phyloP scores from a whole-genome alignment of 2,329 filamentous ascomycete genomes.

The Rhynchosporium graminicola region DNA sequence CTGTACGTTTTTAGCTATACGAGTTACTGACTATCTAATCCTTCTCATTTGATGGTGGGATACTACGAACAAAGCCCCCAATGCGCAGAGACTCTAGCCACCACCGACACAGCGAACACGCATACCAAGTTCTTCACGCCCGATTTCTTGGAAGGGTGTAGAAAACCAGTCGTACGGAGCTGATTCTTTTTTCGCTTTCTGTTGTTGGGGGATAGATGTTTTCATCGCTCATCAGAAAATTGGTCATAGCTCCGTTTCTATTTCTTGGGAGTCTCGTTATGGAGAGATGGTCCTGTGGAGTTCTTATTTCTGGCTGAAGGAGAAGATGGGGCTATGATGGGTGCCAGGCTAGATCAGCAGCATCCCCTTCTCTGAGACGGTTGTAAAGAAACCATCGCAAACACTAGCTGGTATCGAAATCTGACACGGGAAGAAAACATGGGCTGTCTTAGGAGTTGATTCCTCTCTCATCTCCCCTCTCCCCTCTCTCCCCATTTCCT shows the following conservation, averaged over 20 bases:
- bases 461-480: no score
- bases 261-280: no score
- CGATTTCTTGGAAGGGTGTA: constrained; percentile 76
- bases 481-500: neutral
- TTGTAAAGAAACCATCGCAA: constrained; percentile 50
- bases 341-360: constrained; percentile 20
- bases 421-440: constrained; percentile 55
- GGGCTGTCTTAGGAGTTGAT: constrained; percentile 28
- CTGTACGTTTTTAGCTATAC: neutral
- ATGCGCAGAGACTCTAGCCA: constrained; percentile 65
- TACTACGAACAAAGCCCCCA: constrained; percentile 70
- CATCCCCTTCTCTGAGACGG: constrained; percentile 18
- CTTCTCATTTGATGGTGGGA: constrained; percentile 55
- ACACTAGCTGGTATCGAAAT: constrained; percentile 49
- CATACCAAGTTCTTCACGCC: constrained; percentile 84
- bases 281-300: no score
- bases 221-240: constrained; percentile 10
- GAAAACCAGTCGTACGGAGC: constrained; percentile 44
- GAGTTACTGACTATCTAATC: neutral
- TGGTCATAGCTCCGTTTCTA: no score
- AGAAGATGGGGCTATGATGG: no score
- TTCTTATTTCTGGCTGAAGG: no score
- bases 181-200: constrained; percentile 55
- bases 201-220: neutral
- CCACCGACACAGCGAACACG: constrained; percentile 40